Evolutionary conservation across 192 early-diverging fungal species (phyloP), one percentile per base, ranked within the genome.

Genomic region (Neocallimastix lanati): DNA sequence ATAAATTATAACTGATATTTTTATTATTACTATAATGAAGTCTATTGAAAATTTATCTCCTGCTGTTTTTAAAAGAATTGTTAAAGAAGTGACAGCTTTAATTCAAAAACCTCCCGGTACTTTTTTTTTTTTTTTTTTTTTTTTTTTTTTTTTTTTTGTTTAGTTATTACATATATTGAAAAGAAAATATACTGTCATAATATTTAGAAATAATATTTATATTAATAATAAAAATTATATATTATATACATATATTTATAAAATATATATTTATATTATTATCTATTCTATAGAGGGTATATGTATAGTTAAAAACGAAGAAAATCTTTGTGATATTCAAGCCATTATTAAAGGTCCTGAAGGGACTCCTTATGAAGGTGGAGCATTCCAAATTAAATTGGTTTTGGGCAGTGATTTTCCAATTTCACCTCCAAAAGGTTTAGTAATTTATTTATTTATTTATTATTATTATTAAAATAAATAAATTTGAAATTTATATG

Each of bases 311-410:
- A 25, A 67, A 67, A 67, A 67, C 25, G 50, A 67, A n/a, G 50
- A 67, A 11, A 67, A 67, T 67, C 25, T 67, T n/a, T 67, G 50
- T n/a, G 50, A 67, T 67, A 67, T 67, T n/a, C 50, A 67, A n/a
- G 50, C 50, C 0, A 67, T 67, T 27, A 67, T 67, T 27, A 67
- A 67, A 67, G 50, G 50, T 50, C 29, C 58, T 91, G 90, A 84
- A 76, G 92, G 91, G 11, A 97, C 95, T 18, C 96, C 96, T 12
- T 98, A 94, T 84, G 87, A 92, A 77, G 87, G 86, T 11, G 96
- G 96, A 29, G 85, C 81, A 38, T 97, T 98, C 81, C 85, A 88
- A 33, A 82, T 97, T 27, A 88, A 90, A 30, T 82, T 97, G 13
- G 80, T 86, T 25, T 88, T 97, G 11, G 89, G 90, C 29, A 79